Evolutionary conservation across 2,329 filamentous ascomycete species (phyloP), one percentile per base, ranked within the genome.

Genomic region (Colletotrichum neosansevieriae): DNA sequence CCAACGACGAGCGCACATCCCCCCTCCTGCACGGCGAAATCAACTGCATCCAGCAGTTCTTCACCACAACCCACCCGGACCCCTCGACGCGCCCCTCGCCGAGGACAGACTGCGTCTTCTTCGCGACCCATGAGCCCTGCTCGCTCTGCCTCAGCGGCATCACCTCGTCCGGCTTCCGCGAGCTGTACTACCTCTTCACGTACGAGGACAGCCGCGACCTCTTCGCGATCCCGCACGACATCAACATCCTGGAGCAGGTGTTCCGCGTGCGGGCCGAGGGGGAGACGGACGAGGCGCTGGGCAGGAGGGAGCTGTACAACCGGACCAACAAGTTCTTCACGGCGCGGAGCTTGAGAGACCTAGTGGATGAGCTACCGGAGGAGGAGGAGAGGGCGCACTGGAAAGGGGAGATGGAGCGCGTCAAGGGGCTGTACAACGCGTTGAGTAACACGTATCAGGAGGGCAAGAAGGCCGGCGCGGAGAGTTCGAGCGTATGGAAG

Each of bases 41-140:
- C 75, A 86, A 88, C 75, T 88, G 86, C 79, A 88, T 89, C 75
- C 85, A 88, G 72, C 76, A 83, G 36, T 88, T 88, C 78, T 88
- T 86, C 76, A 79, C 80, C 0, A 74, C 74, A 1, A 73, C 73
- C 19, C 77, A 77, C 67, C 74, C 79, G 12, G 70, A 76, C 53
- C 72, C 82, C 3, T 67, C 74, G 40, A 72, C 77, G 11, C 79
- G 83, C 1, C 82, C 83, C 0, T 75, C 75, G 42, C 78, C 82
- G 2, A 69, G 72, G 4, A 75, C 76, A 9, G 84, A 86, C 72
- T 88, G 86, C 77, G 73, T 89, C 73, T 88, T 89, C 78, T 82
- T 88, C 67, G 84, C 85, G 4, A 88, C 86, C 0, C 86, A 88
- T 73, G 86, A 89, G 76, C 86, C 86, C 1, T 88, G 86, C 78